Evolutionary conservation across 2,329 filamentous ascomycete genomes (phyloP).

Genomic region (Aspergillus pseudotamarii): DNA sequence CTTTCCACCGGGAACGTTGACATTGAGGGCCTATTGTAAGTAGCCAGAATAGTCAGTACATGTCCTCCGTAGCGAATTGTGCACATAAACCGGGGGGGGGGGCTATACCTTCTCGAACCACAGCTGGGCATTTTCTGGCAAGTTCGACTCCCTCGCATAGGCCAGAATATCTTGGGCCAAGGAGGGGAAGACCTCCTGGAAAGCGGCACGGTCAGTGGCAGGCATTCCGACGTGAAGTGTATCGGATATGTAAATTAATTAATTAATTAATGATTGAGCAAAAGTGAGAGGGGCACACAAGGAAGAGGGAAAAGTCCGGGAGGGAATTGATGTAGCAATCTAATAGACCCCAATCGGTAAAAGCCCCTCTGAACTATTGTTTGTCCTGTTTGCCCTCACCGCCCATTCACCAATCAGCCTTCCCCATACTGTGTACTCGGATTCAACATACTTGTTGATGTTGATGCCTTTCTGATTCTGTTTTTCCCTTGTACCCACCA

Average conservation of each 20-base stretch:
- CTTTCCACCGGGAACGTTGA: constrained; percentile 91
- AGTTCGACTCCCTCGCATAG: constrained; percentile 78
- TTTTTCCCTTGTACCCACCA: background rate
- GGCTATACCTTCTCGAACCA: constrained; percentile 79
- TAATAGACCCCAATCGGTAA: constrained; percentile 21
- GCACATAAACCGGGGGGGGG: background rate
- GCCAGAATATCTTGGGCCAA: constrained; percentile 80
- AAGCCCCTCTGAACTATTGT: constrained; percentile 22
- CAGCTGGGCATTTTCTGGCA: constrained; percentile 76
- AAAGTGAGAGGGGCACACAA: constrained; percentile 3
- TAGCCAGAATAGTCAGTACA: constrained; percentile 8
- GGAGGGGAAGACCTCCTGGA: constrained; percentile 86
- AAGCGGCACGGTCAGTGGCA: constrained; percentile 72
- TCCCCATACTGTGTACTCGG: background rate
- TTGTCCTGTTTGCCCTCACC: constrained; percentile 30
- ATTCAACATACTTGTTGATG: background rate
- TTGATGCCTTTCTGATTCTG: constrained; percentile 8
- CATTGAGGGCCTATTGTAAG: constrained; percentile 68
- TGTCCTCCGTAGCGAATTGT: background rate
- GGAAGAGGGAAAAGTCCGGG: constrained; percentile 6
- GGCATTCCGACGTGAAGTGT: constrained; percentile 54
- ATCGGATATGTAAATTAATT: background rate
- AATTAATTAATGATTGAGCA: background rate
- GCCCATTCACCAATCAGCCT: constrained; percentile 17
- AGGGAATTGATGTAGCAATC: background rate